Percentiles rank a stretch among this genome's conserved stretches.
Evolutionary conservation across 2,329 filamentous ascomycete genomes (phyloP).

Genomic region (Ceratocystis cubensis): DNA sequence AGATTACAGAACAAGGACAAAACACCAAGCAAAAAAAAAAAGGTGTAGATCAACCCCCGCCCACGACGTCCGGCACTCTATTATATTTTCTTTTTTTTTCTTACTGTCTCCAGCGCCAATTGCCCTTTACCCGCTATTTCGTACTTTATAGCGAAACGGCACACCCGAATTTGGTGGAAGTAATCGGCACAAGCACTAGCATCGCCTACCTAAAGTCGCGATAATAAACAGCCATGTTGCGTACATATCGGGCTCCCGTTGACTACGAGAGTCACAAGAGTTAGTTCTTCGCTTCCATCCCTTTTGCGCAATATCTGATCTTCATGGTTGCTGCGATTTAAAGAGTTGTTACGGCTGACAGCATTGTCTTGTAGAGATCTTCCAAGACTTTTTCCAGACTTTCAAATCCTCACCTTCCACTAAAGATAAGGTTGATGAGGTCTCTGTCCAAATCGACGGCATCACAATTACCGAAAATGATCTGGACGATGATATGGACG

Average conservation of each 20-base stretch:
- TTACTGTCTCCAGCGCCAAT: not conserved
- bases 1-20: not conserved
- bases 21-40: not conserved
- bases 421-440: conserved; percentile 34
- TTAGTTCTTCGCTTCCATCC: conserved; percentile 31
- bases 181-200: not conserved
- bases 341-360: not conserved
- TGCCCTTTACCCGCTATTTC: not conserved
- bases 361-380: conserved; percentile 46
- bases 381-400: conserved; percentile 73
- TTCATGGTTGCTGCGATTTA: not conserved
- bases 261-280: conserved; percentile 81
- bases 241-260: conserved; percentile 37
- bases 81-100: too few species aligned
- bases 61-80: not conserved
- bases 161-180: not conserved
- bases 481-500: conserved; percentile 81
- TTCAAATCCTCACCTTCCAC: conserved; percentile 67
- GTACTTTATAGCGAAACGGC: not conserved
- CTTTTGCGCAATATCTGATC: conserved; percentile 14
- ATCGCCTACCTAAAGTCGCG: not conserved
- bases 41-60: not conserved
- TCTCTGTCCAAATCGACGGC: conserved; percentile 69
- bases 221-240: conserved; percentile 12
- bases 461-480: conserved; percentile 81